Evolutionary conservation across 345 rosid genomes (phyloP), one percentile per base, ranked within the genome.

Genomic region (Conringia planisiliqua): DNA sequence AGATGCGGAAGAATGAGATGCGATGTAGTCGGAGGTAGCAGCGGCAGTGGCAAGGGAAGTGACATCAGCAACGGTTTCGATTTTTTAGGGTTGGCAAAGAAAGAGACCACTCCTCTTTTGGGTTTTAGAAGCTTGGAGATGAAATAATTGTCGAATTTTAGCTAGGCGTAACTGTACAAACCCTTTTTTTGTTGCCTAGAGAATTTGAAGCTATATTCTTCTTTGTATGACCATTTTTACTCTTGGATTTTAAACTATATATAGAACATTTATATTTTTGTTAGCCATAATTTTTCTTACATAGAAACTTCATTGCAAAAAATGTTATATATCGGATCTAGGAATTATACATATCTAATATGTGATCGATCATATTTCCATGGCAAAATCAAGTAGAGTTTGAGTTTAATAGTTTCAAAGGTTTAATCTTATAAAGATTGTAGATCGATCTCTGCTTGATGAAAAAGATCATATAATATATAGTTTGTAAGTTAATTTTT

Each of bases 51-150:
- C 66, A 78, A 51, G 10, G 70, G 66, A 6, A 38, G 39, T 56
- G 81, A 64, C 66, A 55, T 48, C 11, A 57, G 55, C 72, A 39
- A 57, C 66, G 90, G 86, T 5, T 85, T 84, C 82, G 96, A 93
- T 59, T 91, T 93, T 84, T 78, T 93, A 80, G 97, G 96, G 10
- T 64, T 93, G 81, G 82, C 88, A 64, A 68, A 72, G 60, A 77
- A 56, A 46, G 66, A 76, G 47, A 57, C 83, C 64, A 81, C 80
- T 71, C 47, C 76, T 72, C 86, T 83, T 46, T 80, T 85, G 80
- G 96, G 87, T 62, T 88, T 83, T 65, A 82, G 89, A 85, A 78
- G 92, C 75, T 81, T 91, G 86, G 90, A 88, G 81, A 91, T 88
- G 93, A 88, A 82, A 81, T 86, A 75, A n/a, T 30, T 14, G 0